A percentile compares a stretch with the other conserved stretches of the same genome.
These are phyloP conservation scores for Podosphaera aphanis DNA, from an alignment of 2,329 filamentous ascomycete genomes.

Conservation along the genomic window DNA sequence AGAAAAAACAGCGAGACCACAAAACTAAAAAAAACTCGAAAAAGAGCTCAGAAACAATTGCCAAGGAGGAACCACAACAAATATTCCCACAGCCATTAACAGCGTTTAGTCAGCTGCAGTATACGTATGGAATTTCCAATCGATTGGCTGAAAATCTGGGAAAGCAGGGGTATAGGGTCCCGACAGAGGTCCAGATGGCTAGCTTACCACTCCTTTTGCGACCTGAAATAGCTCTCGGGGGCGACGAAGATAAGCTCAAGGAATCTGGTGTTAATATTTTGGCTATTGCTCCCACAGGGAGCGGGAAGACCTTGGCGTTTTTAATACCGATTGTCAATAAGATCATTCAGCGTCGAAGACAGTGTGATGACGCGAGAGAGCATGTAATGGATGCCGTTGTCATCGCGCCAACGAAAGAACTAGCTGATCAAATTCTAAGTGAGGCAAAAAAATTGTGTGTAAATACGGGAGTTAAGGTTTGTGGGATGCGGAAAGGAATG, in stretches of 20 bases:
- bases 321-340: slow-evolving; percentile 67
- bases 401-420: slow-evolving; percentile 55
- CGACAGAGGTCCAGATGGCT: slow-evolving; percentile 84
- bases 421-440: slow-evolving; percentile 57
- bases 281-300: slow-evolving; percentile 80
- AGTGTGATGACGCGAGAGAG: slow-evolving; percentile 17
- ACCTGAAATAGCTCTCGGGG: slow-evolving; percentile 25
- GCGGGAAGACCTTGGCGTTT: slow-evolving; percentile 88
- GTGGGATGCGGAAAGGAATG: slow-evolving; percentile 73
- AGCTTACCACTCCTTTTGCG: slow-evolving; percentile 56
- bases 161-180: slow-evolving; percentile 64
- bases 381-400: slow-evolving; percentile 43
- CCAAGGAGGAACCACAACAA: slow-evolving; percentile 28
- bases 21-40: slow-evolving; percentile 26
- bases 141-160: slow-evolving; percentile 56
- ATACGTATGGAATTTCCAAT: slow-evolving; percentile 48
- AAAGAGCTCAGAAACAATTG: slow-evolving; percentile 22
- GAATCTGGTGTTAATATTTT: slow-evolving; percentile 42
- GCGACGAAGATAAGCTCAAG: slow-evolving; percentile 15
- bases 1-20: slow-evolving; percentile 18
- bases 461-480: slow-evolving; percentile 57
- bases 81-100: slow-evolving; percentile 61
- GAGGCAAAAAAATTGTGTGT: slow-evolving; percentile 64
- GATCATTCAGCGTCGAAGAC: slow-evolving; percentile 33
- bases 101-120: slow-evolving; percentile 49